phyloP scores from a whole-genome alignment of 1,284 basidiomycete genomes.

The Peniophora sp. region DNA sequence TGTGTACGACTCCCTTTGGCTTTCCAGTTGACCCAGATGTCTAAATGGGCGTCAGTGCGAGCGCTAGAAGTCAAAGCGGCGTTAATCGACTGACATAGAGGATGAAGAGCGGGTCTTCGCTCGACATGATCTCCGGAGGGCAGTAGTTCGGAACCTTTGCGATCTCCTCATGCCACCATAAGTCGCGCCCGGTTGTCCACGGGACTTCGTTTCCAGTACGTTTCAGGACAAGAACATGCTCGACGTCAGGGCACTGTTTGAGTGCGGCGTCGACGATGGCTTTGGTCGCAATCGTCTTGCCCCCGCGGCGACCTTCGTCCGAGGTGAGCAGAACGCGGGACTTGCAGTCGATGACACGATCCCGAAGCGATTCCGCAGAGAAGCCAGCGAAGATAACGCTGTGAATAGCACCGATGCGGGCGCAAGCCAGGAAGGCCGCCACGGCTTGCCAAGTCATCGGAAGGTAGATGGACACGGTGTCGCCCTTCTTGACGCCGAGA shows the following conservation, averaged over 20 bases:
- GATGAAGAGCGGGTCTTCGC: conserved; percentile 96
- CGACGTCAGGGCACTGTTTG: conserved; percentile 77
- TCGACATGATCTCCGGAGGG: conserved; percentile 78
- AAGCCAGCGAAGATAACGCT: conserved; percentile 99
- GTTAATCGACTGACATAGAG: conserved; percentile 68
- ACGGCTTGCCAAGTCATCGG: conserved; percentile 92
- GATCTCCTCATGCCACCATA: conserved; percentile 95
- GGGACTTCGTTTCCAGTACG: conserved; percentile 82
- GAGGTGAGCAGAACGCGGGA: conserved; percentile 90
- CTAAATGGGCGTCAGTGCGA: conserved; percentile 26
- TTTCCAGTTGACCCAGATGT: conserved; percentile 95
- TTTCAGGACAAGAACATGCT: conserved; percentile 87
- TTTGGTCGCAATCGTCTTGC: conserved; percentile 94
- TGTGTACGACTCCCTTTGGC: conserved; percentile 96
- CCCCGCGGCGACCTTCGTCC: conserved; percentile 92
- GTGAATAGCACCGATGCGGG: conserved; percentile 94
- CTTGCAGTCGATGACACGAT: conserved; percentile 87
- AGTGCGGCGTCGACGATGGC: conserved; percentile 91
- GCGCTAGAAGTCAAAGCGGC: conserved; percentile 3
- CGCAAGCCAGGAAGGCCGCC: conserved; percentile 94
- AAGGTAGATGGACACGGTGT: conserved; percentile 88
- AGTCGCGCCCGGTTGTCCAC: conserved; percentile 84
- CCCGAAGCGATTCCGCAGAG: conserved; percentile 92
- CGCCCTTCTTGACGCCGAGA: conserved; percentile 93
- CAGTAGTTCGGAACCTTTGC: conserved; percentile 85